Conservation (phyloP, 805 yeast species). For the Teunomyces atbi region DNA sequence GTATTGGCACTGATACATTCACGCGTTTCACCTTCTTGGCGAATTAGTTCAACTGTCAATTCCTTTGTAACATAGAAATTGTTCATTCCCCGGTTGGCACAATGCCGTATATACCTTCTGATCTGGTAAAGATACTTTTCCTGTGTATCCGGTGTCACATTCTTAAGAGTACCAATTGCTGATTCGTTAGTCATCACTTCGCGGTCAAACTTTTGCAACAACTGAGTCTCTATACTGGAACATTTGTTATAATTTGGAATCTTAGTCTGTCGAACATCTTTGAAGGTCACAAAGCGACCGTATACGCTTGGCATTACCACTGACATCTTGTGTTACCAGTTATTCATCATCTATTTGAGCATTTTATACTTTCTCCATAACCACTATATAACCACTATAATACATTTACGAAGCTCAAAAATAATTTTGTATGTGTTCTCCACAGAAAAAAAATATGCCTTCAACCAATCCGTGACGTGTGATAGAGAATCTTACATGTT, state of each 20-base stretch:
- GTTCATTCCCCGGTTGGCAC: slow-evolving; percentile 1
- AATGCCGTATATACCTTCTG: slow-evolving; percentile 5
- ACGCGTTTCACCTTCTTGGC: slow-evolving; percentile 1
- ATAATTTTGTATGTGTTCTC: not conserved
- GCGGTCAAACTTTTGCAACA: slow-evolving; percentile 3
- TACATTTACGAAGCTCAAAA: not conserved
- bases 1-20: slow-evolving; percentile 6
- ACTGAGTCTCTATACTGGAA: not conserved
- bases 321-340: not conserved
- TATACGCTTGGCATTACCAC: not conserved
- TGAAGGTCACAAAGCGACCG: not conserved
- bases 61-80: slow-evolving; percentile 5
- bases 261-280: not conserved
- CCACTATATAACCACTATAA: slow-evolving; percentile 6
- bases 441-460: no score
- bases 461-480: no score
- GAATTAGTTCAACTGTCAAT: slow-evolving; percentile 4
- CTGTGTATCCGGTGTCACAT: slow-evolving; percentile 3
- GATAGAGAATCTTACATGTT: no score
- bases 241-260: not conserved
- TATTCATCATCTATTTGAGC: not conserved
- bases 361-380: slow-evolving; percentile 4
- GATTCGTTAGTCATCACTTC: slow-evolving; percentile 1
- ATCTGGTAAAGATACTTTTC: slow-evolving; percentile 8
- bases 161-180: not conserved